Percentiles rank a stretch among this genome's conserved stretches.
Evolutionary conservation across 1,139 yeast genomes (phyloP).

Genomic region (Candida dubliniensis): DNA sequence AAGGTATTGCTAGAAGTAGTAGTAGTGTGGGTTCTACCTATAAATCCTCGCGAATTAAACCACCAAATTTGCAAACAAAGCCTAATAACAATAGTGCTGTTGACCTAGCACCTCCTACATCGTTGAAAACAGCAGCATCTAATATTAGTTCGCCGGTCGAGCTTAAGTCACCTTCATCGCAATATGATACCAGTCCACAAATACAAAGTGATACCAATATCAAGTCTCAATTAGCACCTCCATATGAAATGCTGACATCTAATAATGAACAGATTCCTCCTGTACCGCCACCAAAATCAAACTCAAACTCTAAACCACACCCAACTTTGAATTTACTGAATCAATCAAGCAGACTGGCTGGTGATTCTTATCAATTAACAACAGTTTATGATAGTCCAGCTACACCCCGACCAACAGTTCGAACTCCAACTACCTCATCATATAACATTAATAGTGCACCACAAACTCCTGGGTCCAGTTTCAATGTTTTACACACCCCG

Average conservation of each 20-base stretch:
- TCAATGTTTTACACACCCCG: slow-evolving; percentile 27
- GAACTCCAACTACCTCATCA: slow-evolving; percentile 11
- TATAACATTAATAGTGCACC: slow-evolving; percentile 9
- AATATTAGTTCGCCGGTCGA: slow-evolving; percentile 5
- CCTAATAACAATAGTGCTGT: neutral
- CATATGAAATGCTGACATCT: slow-evolving; percentile 8
- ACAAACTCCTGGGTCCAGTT: slow-evolving; percentile 20
- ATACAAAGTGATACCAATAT: slow-evolving; percentile 17
- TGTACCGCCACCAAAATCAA: slow-evolving; percentile 11
- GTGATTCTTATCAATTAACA: too few relatives aligned
- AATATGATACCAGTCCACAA: slow-evolving; percentile 9
- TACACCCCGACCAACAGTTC: slow-evolving; percentile 9
- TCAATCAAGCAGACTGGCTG: neutral
- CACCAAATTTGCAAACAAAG: slow-evolving; percentile 16
- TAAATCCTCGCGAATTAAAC: slow-evolving; percentile 15
- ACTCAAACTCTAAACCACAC: slow-evolving; percentile 1
- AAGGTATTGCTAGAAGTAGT: slow-evolving; percentile 10
- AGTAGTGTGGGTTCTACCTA: slow-evolving; percentile 15
- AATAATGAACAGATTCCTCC: slow-evolving; percentile 7
- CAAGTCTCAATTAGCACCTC: slow-evolving; percentile 13
- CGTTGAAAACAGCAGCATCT: slow-evolving; percentile 20
- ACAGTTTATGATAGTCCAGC: neutral
- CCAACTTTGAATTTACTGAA: slow-evolving; percentile 4
- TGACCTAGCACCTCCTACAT: slow-evolving; percentile 9
- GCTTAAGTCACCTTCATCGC: slow-evolving; percentile 1